These are phyloP conservation scores for Penicillium polonicum DNA, from an alignment of 2,329 filamentous ascomycete genomes.

Conservation along the genomic window DNA sequence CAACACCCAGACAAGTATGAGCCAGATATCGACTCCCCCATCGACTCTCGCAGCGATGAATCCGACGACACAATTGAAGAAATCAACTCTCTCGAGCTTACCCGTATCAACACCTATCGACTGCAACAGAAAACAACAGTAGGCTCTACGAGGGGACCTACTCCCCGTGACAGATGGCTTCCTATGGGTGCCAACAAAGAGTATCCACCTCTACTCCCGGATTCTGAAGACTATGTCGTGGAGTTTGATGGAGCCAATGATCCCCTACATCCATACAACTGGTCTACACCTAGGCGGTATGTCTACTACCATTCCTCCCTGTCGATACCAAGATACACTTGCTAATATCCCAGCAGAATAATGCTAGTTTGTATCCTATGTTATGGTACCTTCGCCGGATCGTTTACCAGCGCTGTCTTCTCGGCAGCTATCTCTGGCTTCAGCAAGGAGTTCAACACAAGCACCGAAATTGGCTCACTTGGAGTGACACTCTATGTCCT, in stretches of 20 bases:
- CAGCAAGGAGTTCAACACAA: constrained; percentile 51
- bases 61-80: constrained; percentile 12
- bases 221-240: constrained; percentile 54
- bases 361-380: constrained; percentile 7
- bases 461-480: constrained; percentile 39
- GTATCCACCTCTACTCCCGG: constrained; percentile 51
- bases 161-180: constrained; percentile 21
- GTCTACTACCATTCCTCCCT: background rate
- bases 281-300: constrained; percentile 48
- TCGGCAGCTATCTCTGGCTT: constrained; percentile 63
- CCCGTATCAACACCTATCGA: constrained; percentile 11
- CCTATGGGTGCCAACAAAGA: constrained; percentile 44
- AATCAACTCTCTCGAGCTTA: constrained; percentile 7
- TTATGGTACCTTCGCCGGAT: constrained; percentile 10
- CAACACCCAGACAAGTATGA: constrained; percentile 5
- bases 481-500: constrained; percentile 47
- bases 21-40: background rate
- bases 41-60: constrained; percentile 8
- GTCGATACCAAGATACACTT: background rate
- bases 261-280: constrained; percentile 54
- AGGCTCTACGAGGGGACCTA: constrained; percentile 7
- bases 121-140: constrained; percentile 11
- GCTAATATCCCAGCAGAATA: background rate
- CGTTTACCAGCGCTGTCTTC: constrained; percentile 62
- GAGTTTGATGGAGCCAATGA: constrained; percentile 56